Evolutionary conservation across 2,329 filamentous ascomycete species (phyloP).

Genomic region (Xylariaceae sp.): DNA sequence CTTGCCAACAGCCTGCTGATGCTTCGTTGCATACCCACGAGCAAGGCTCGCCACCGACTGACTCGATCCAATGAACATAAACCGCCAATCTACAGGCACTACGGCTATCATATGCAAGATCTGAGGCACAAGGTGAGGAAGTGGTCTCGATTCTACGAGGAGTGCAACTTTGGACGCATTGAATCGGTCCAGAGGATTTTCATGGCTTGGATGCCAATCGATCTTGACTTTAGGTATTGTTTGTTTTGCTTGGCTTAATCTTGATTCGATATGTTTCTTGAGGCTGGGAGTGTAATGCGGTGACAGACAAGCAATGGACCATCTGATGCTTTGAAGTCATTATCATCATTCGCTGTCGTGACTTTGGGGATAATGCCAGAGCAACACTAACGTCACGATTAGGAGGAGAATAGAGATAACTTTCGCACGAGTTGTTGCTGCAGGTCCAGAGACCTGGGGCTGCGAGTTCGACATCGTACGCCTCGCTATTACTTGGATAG

Average conservation of each 20-base stretch:
- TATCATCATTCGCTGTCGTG: not conserved
- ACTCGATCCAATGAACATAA: conserved; percentile 51
- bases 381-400: conserved; percentile 36
- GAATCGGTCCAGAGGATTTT: conserved; percentile 35
- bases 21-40: conserved; percentile 44
- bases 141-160: conserved; percentile 48
- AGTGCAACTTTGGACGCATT: conserved; percentile 52
- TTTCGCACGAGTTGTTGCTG: conserved; percentile 36
- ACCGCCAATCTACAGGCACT: conserved; percentile 54
- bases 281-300: conserved; percentile 45
- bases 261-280: conserved; percentile 35
- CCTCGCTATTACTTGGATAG: not conserved
- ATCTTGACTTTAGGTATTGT: conserved; percentile 38
- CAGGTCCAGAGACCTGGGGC: conserved; percentile 11
- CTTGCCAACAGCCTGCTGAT: conserved; percentile 50
- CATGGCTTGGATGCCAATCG: conserved; percentile 22
- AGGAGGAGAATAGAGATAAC: conserved; percentile 36
- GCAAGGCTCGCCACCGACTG: conserved; percentile 45
- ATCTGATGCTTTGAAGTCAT: conserved; percentile 34
- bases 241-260: conserved; percentile 40
- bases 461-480: conserved; percentile 7
- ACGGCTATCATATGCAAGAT: conserved; percentile 52
- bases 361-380: not conserved
- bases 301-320: conserved; percentile 45
- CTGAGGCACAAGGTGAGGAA: conserved; percentile 48